Base-by-base conservation (phyloP, 2,329 filamentous ascomycete genomes). In the Hymenoscyphus infarciens region DNA sequence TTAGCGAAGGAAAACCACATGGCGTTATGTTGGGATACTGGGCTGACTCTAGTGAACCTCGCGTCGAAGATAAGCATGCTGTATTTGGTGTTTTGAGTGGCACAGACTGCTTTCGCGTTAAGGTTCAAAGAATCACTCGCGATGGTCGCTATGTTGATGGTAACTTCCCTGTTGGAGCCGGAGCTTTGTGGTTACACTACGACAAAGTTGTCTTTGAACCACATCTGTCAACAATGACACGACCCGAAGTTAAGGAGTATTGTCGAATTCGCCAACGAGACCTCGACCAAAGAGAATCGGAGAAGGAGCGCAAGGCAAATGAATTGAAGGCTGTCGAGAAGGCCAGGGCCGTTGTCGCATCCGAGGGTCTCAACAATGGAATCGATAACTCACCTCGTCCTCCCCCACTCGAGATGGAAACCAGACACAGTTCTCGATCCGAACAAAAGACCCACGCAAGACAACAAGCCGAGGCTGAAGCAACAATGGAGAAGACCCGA, bases 31-130 rank as follows among this genome's bases (percentile, higher is more conserved):
- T 88, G 1, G 86, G 86, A 0, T 82, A 80, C 69, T 88, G 86
- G 86, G 78, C 77, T 60, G 79, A 80, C 13, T 87, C 84, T 0
- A 80, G 77, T 35, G 80, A 82, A 57, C 49, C 71, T 0, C 73
- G 79, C 2, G 71, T 76, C 1, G 74, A 75, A 13, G 79, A 87
- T 69, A 83, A 84, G 59, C 85, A 88, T 68, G 86, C 85, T 0
- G 83, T 87, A 0, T 85, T 83, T 60, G 86, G 86, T 3, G 86
- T 88, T 11, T 74, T 88, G 0, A 84, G 84, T 0, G 80, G 81
- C 19, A 86, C 86, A 61, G 84, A 87, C 66, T 87, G 86, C 80
- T 87, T 88, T 70, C 77, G 86, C 0, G 83, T 87, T 60, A 87
- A 87, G 71, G 77, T 88, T 0, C 80, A 84, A 0, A 78, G 82